phyloP scores from a whole-genome alignment of 495 filamentous ascomycete genomes.

The Polyplosphaeria fusca region DNA sequence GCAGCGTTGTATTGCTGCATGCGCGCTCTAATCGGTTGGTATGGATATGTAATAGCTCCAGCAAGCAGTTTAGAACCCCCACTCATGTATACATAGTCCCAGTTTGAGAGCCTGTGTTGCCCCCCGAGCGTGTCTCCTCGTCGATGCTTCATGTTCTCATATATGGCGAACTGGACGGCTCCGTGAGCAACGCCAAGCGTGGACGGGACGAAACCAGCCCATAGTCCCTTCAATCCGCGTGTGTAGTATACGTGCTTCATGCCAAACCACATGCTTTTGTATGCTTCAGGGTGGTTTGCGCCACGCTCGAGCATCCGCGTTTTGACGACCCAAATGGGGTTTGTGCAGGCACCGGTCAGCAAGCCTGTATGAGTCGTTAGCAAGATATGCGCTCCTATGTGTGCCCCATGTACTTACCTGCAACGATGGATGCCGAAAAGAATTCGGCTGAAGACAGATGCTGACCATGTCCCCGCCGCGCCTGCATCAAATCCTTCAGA shows the following conservation, averaged over 20 bases:
- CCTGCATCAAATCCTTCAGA: constrained; percentile 50
- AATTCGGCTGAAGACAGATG: constrained; percentile 70
- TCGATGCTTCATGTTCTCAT: constrained; percentile 77
- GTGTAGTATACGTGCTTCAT: constrained; percentile 56
- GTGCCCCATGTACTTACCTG: constrained; percentile 52
- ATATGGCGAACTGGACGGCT: constrained; percentile 92
- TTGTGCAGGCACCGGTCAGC: constrained; percentile 76
- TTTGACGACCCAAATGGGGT: constrained; percentile 98
- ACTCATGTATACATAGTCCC: constrained; percentile 73
- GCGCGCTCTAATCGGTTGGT: constrained; percentile 83
- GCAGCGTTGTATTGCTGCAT: constrained; percentile 84
- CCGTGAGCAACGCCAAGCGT: constrained; percentile 92
- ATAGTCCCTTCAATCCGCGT: constrained; percentile 77
- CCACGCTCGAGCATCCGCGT: constrained; percentile 93
- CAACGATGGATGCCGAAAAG: constrained; percentile 73
- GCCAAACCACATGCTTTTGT: constrained; percentile 71
- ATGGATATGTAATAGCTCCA: constrained; percentile 83
- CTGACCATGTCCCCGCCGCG: constrained; percentile 22
- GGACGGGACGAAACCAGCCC: constrained; percentile 76
- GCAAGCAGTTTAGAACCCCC: constrained; percentile 84
- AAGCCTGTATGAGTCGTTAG: constrained; percentile 44
- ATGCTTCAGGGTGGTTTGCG: constrained; percentile 68
- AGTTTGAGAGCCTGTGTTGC: constrained; percentile 56
- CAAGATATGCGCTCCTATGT: neutral
- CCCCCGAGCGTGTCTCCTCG: constrained; percentile 42